Percentiles rank a stretch among this genome's conserved stretches.
phyloP scores from a whole-genome alignment of 139 green algal species.

The Chlamydomonas urium region DNA sequence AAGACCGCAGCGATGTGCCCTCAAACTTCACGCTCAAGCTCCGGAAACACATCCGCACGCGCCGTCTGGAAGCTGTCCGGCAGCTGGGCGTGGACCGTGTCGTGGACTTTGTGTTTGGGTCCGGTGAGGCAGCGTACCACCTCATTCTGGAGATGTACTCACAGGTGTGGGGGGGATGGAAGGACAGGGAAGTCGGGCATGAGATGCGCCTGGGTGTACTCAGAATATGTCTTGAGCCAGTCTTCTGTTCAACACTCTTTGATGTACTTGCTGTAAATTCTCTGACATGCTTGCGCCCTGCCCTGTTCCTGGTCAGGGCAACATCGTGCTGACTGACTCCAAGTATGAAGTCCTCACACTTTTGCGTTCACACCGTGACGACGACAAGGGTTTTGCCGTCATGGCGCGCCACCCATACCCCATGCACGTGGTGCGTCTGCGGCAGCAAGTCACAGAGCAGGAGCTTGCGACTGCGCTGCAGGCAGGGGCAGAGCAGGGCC shows the following conservation, averaged over 20 bases:
- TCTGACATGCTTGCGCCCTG: background rate
- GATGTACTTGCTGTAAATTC: background rate
- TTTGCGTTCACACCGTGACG: constrained; percentile 88
- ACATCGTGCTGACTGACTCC: constrained; percentile 88
- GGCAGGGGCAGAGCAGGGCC: constrained; percentile 1
- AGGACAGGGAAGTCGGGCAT: background rate
- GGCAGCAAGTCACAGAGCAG: constrained; percentile 7
- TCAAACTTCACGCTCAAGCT: constrained; percentile 95
- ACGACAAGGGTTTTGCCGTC: constrained; percentile 76
- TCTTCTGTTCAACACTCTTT: background rate
- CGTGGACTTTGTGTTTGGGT: constrained; percentile 90
- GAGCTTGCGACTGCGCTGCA: constrained; percentile 11
- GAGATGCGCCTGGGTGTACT: background rate
- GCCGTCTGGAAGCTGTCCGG: constrained; percentile 77
- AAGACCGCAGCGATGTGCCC: constrained; percentile 68
- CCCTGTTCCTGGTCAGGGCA: constrained; percentile 69
- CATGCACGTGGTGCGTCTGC: constrained; percentile 48
- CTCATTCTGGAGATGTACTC: constrained; percentile 96
- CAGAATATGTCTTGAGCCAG: background rate
- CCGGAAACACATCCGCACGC: constrained; percentile 90
- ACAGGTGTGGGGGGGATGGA: constrained; percentile 37
- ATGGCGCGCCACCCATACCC: constrained; percentile 62
- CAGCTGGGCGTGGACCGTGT: constrained; percentile 95
- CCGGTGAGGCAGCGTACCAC: constrained; percentile 74
- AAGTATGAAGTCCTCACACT: constrained; percentile 89